Base-by-base conservation (phyloP, 1,284 basidiomycete species). In the Stereum hirsutum region DNA sequence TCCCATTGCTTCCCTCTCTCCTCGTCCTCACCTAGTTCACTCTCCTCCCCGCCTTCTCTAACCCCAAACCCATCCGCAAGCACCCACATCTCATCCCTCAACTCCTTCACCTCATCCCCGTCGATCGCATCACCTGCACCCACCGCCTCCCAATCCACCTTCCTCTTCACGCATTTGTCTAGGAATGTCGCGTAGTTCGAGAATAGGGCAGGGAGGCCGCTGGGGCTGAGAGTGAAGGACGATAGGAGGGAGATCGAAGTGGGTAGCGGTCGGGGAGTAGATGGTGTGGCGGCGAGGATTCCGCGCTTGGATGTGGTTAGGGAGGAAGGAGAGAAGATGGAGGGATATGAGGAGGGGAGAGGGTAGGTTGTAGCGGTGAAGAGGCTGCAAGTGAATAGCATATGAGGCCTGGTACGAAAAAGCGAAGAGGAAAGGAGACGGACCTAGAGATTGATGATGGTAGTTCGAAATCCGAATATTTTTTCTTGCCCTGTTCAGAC, bases 81-180 rank as follows among this genome's bases (percentile, higher is more conserved):
- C 6, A 54, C 55, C 59, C 60, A 62, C 45, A 65, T 40, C 2
- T 50, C 52, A 31, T 59, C 57, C 42, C 51, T 51, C 32, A 65
- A 46, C 41, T 60, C 58, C 39, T 48, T 51, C 38, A 59, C 47
- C 32, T 63, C 63, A 49, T 64, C 62, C 41, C 49, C 49, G 43
- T 63, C 62, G 15, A 45, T 30, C n/a, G n/a, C n/a, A n/a, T n/a
- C n/a, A 4, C 46, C 48, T 55, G 48, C 31, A 2, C 46, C 49
- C 55, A 49, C 14, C 54, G 21, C 23, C 33, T 20, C 50, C 51
- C 35, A 63, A 27, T 59, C 55, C n/a, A 55, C 45, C 23, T 56
- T 56, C n/a, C 52, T 49, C 37, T 51, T 52, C 6, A 57, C 46
- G 41, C 57, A 57, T 15, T 49, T 46, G 12, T 57, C 54, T 14